Evolutionary conservation across 1,284 basidiomycete genomes (phyloP).

Genomic region (Irpex lacteus): DNA sequence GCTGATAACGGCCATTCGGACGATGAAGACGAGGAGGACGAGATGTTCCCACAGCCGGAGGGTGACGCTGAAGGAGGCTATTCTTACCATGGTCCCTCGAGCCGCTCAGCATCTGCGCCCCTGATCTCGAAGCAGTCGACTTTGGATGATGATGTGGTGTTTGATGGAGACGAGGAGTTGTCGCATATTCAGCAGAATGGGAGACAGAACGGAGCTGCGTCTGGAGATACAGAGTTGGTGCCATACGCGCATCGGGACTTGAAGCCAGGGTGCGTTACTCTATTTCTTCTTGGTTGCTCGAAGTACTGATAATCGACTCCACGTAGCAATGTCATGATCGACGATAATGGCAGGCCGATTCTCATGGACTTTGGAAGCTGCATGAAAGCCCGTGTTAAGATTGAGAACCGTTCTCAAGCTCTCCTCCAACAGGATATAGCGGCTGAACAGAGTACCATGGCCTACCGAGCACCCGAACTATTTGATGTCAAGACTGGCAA

Average conservation of each 20-base stretch:
- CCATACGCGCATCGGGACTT: slow-evolving; percentile 97
- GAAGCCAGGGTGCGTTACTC: slow-evolving; percentile 81
- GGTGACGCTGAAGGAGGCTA: slow-evolving; percentile 70
- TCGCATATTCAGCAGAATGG: slow-evolving; percentile 31
- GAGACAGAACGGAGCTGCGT: slow-evolving; percentile 23
- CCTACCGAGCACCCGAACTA: slow-evolving; percentile 91
- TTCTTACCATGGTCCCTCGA: slow-evolving; percentile 57
- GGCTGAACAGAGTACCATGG: slow-evolving; percentile 95
- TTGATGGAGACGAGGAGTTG: slow-evolving; percentile 76
- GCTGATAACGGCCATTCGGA: slow-evolving; percentile 39
- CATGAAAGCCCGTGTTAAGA: slow-evolving; percentile 73
- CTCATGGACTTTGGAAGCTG: slow-evolving; percentile 98
- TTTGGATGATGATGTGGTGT: slow-evolving; percentile 59
- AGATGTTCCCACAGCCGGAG: slow-evolving; percentile 68
- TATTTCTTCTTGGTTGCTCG: neutral
- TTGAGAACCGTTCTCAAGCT: slow-evolving; percentile 84
- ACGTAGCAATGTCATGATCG: slow-evolving; percentile 90
- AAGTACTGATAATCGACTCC: neutral
- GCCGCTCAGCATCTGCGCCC: slow-evolving; percentile 41
- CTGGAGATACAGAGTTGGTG: slow-evolving; percentile 53
- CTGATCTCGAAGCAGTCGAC: slow-evolving; percentile 48
- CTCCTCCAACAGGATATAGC: slow-evolving; percentile 90
- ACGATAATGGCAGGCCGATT: slow-evolving; percentile 89
- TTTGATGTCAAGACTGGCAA: slow-evolving; percentile 93
- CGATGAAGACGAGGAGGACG: slow-evolving; percentile 54